Conservation (phyloP, 495 filamentous ascomycete species). For the Glarea lozoyensis region DNA sequence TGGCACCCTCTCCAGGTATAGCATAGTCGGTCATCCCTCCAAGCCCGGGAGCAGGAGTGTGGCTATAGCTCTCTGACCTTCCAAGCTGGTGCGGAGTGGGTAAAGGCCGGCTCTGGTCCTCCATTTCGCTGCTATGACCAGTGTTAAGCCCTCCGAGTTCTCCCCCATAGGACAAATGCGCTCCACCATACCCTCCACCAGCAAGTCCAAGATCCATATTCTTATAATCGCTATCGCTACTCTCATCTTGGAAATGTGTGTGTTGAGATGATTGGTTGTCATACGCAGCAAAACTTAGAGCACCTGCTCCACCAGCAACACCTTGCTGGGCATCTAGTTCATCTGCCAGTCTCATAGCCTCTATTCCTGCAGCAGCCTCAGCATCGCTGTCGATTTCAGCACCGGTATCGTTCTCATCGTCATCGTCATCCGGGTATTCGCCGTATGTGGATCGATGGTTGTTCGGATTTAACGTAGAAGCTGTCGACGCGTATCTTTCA, state of each 20-base stretch:
- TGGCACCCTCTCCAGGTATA: conserved; percentile 38
- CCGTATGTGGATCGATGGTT: conserved; percentile 10
- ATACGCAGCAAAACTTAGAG: conserved; percentile 1
- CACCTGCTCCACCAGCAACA: conserved; percentile 20
- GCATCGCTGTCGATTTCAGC: conserved; percentile 91
- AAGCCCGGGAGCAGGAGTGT: conserved; percentile 21
- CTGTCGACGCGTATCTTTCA: conserved; percentile 35
- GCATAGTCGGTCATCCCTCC: conserved; percentile 26
- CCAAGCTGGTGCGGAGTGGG: conserved; percentile 23
- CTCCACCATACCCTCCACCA: conserved; percentile 68
- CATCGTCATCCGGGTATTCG: too few relatives aligned
- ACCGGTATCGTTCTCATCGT: conserved; percentile 32
- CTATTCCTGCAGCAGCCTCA: conserved; percentile 78
- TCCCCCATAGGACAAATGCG: conserved; percentile 64
- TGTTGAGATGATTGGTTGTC: conserved; percentile 24
- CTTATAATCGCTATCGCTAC: conserved; percentile 63
- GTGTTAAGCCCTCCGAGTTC: conserved; percentile 25
- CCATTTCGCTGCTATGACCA: conserved; percentile 24
- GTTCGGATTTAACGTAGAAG: conserved; percentile 37
- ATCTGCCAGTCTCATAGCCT: conserved; percentile 77
- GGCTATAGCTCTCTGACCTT: conserved; percentile 31
- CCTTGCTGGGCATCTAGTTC: conserved; percentile 65
- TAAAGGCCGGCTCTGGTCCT: conserved; percentile 22
- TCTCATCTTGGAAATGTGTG: conserved; percentile 41
- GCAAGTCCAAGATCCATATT: conserved; percentile 64